phyloP scores from a whole-genome alignment of 1,284 basidiomycete genomes.

The Moesziomyces sp. region DNA sequence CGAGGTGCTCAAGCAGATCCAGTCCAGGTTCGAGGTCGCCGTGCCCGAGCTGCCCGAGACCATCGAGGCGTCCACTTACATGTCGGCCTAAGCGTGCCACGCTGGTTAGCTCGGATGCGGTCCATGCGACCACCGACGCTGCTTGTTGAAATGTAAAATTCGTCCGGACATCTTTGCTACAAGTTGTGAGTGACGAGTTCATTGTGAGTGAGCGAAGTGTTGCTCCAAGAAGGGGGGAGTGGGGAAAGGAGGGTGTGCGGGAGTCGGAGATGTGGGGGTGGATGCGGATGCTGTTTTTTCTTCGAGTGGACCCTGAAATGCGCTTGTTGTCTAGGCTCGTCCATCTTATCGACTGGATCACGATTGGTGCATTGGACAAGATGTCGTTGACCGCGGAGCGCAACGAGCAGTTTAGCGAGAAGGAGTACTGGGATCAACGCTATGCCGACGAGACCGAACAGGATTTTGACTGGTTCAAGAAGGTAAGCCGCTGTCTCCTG shows the following conservation, averaged over 20 bases:
- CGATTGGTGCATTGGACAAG: background rate
- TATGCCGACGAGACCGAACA: constrained; percentile 46
- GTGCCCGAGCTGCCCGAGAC: constrained; percentile 91
- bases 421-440: constrained; percentile 60
- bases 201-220: too few relatives aligned
- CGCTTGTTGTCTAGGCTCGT: background rate
- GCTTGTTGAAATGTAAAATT: too few relatives aligned
- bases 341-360: background rate
- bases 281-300: background rate
- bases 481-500: constrained; percentile 12
- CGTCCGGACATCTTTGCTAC: too few relatives aligned
- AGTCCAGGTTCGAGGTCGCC: constrained; percentile 90
- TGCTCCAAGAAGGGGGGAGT: too few relatives aligned
- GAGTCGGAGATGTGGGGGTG: constrained; percentile 6
- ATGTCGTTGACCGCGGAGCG: constrained; percentile 44
- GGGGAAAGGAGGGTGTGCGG: constrained; percentile 1
- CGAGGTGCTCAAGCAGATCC: constrained; percentile 90
- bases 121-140: too few relatives aligned
- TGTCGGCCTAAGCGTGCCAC: constrained; percentile 49
- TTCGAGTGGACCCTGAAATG: constrained; percentile 16
- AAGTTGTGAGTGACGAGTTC: too few relatives aligned
- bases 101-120: too few relatives aligned
- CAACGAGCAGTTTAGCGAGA: constrained; percentile 55
- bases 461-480: constrained; percentile 64
- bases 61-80: constrained; percentile 78